A percentile compares a stretch with the other conserved stretches of the same genome.
These are phyloP conservation scores for Pichia gijzeniarum DNA, from an alignment of 805 yeast species.

Conservation along the genomic window DNA sequence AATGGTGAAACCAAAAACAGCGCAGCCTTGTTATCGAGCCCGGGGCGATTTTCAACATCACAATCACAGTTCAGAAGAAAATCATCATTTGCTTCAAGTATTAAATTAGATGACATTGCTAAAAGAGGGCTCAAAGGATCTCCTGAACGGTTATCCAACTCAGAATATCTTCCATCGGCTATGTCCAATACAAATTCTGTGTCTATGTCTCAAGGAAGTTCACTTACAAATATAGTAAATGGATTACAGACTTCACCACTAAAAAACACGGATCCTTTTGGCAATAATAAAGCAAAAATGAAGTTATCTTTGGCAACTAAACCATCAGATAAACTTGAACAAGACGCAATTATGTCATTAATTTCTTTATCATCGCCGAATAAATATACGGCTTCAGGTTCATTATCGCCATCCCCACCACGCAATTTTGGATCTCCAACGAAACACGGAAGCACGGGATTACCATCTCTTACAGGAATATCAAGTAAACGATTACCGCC, in stretches of 20 bases:
- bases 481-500: conserved; percentile 7
- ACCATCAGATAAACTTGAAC: conserved; percentile 34
- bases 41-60: conserved; percentile 1
- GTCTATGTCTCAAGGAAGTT: too few relatives aligned
- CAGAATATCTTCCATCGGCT: background rate
- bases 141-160: conserved; percentile 8
- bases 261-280: conserved; percentile 8
- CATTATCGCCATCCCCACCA: conserved; percentile 14
- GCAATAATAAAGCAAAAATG: background rate
- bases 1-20: too few relatives aligned
- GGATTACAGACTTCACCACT: conserved; percentile 10
- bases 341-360: conserved; percentile 50
- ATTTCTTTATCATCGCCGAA: conserved; percentile 51
- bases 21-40: conserved; percentile 1
- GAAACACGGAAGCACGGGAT: background rate
- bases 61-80: conserved; percentile 11
- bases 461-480: conserved; percentile 4
- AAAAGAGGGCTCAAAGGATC: conserved; percentile 11
- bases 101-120: conserved; percentile 29
- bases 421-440: conserved; percentile 6
- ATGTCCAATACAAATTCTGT: background rate
- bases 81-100: conserved; percentile 12
- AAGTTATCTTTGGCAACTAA: conserved; percentile 6
- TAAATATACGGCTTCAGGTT: conserved; percentile 15
- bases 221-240: background rate